phyloP scores from a whole-genome alignment of 768 basidiomycete species.

The Rhodotorula kratochvilovae region DNA sequence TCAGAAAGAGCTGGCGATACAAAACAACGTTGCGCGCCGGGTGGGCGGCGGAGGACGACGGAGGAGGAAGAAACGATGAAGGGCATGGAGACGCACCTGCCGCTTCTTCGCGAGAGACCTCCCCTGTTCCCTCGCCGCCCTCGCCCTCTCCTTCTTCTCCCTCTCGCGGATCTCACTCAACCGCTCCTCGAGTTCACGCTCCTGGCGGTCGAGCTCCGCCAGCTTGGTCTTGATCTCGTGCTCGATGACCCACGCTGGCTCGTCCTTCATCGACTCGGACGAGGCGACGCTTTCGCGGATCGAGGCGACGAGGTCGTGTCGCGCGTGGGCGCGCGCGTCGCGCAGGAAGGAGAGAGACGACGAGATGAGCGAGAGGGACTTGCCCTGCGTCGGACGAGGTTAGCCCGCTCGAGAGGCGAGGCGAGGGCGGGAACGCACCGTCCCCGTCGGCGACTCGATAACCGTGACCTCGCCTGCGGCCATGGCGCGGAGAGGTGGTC shows the following conservation, averaged over 20 bases:
- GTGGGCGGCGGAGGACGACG: no score
- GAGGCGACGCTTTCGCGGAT: constrained; percentile 18
- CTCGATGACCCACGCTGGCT: constrained; percentile 68
- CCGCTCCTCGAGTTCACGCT: constrained; percentile 46
- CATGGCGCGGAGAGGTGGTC: constrained; percentile 70
- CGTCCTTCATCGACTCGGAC: constrained; percentile 24
- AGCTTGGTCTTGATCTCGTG: constrained; percentile 65
- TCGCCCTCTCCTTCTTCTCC: constrained; percentile 49
- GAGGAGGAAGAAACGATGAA: no score
- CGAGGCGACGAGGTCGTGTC: constrained; percentile 11
- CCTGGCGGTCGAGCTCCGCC: constrained; percentile 57
- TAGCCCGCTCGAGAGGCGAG: no score
- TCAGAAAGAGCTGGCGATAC: not conserved
- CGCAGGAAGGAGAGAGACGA: constrained; percentile 65
- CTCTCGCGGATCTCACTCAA: constrained; percentile 15
- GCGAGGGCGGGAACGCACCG: constrained; percentile 53
- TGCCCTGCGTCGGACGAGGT: constrained; percentile 58
- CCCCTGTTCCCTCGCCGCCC: constrained; percentile 13
- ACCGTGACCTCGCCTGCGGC: constrained; percentile 70
- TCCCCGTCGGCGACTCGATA: constrained; percentile 84
- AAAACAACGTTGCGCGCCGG: no score
- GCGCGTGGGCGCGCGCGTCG: constrained; percentile 55
- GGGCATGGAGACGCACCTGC: constrained; percentile 51
- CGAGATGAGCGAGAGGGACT: constrained; percentile 75
- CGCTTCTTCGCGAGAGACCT: constrained; percentile 52